phyloP scores from a whole-genome alignment of 345 rosid genomes.

The Pugionium cornutum region DNA sequence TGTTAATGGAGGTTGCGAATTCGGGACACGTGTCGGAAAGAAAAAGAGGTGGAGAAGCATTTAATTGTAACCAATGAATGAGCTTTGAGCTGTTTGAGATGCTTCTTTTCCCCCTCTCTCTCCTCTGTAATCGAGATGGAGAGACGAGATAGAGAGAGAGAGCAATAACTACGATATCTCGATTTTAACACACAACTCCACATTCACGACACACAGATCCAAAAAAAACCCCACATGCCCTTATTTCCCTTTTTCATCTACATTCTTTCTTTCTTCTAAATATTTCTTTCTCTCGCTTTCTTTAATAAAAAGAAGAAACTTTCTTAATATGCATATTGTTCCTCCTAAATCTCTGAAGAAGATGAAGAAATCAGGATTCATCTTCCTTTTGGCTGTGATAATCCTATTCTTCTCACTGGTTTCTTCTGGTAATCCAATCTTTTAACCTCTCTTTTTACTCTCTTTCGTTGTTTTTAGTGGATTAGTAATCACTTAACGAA shows the following conservation, averaged over 20 bases:
- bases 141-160: not conserved
- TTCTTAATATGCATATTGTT: not conserved
- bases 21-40: conserved; percentile 25
- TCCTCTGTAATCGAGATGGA: too few relatives aligned
- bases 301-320: not conserved
- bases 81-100: not conserved
- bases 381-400: conserved; percentile 14
- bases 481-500: not conserved
- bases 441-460: not conserved
- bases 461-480: not conserved
- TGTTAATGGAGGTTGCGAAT: conserved; percentile 17
- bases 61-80: conserved; percentile 41
- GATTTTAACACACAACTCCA: conserved; percentile 24
- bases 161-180: conserved; percentile 37
- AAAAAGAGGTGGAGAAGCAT: conserved; percentile 24
- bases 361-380: conserved; percentile 29
- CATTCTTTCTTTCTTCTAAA: too few relatives aligned
- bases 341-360: not conserved
- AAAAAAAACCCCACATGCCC: conserved; percentile 9
- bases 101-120: conserved; percentile 12
- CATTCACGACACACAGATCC: conserved; percentile 24
- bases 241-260: not conserved
- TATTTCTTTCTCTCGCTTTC: not conserved
- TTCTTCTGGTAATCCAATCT: conserved; percentile 26
- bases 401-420: conserved; percentile 8